Evolutionary conservation across 2,329 filamentous ascomycete genomes (phyloP).

Genomic region (Talaromyces piceae): DNA sequence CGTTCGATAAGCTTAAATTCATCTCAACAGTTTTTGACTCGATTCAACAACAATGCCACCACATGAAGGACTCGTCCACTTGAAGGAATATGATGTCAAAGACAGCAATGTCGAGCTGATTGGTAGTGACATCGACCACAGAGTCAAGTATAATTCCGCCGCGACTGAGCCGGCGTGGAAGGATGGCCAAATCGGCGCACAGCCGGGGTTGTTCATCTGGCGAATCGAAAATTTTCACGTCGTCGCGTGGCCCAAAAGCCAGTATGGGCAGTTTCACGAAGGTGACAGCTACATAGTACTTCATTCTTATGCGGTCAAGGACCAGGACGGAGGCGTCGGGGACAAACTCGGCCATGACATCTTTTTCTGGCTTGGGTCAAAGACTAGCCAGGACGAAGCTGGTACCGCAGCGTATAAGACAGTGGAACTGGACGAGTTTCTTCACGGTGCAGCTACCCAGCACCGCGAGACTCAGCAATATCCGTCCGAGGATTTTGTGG

Average conservation of each 20-base stretch:
- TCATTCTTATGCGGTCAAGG: slow-evolving; percentile 49
- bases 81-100: slow-evolving; percentile 58
- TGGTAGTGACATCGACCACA: slow-evolving; percentile 57
- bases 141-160: slow-evolving; percentile 61
- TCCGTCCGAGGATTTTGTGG: slow-evolving; percentile 54
- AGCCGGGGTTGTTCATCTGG: slow-evolving; percentile 54
- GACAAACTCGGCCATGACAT: slow-evolving; percentile 54
- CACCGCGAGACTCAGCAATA: slow-evolving; percentile 56
- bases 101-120: slow-evolving; percentile 63
- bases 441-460: slow-evolving; percentile 55
- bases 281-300: slow-evolving; percentile 63
- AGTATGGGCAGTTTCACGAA: slow-evolving; percentile 56
- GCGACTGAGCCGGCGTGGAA: slow-evolving; percentile 61
- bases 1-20: background rate
- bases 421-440: slow-evolving; percentile 61
- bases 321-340: slow-evolving; percentile 10
- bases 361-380: slow-evolving; percentile 62
- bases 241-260: slow-evolving; percentile 51
- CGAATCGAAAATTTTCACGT: slow-evolving; percentile 62
- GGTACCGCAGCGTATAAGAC: slow-evolving; percentile 64
- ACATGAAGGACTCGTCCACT: slow-evolving; percentile 54
- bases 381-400: slow-evolving; percentile 62
- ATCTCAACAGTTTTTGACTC: background rate
- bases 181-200: slow-evolving; percentile 46
- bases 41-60: slow-evolving; percentile 46